Base-by-base conservation (phyloP, 176 grass and related monocot genomes). In the Pontederia crassipes region DNA sequence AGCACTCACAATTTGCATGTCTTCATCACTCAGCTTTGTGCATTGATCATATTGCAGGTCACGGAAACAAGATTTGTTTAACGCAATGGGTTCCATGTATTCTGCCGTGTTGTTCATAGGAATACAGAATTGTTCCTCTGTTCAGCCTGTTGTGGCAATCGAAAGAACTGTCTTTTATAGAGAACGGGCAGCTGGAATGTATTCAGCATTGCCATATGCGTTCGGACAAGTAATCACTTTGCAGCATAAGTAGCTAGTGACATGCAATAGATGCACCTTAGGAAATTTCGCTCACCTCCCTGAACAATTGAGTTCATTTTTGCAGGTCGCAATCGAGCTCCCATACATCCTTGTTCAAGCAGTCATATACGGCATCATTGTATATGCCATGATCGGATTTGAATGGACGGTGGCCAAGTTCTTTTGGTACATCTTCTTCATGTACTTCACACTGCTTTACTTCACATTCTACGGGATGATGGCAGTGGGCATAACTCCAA, bases 1-100 rank as follows among this genome's bases (percentile, higher is more conserved):
- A 54, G 58, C 27, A 13, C 7, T 53, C 49, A 52, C 17, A 12
- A 13, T n/a, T 46, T 16, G n/a, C 32, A 35, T 0, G 0, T 65
- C 12, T 11, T 13, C 15, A 12, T 17, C 17, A 65, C 15, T 14
- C 15, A 11, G 8, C 7, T 49, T 14, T 28, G n/a, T 57, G 13
- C 11, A 57, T 47, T n/a, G 13, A 71, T 12, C 14, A 1, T 49
- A 67, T 32, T 84, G 65, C 78, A 94, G 89, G 78, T 9, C 28
- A 8, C 79, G 32, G 61, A 68, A 82, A 49, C 89, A 88, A 17
- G 89, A 95, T 74, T 65, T 95, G 54, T 80, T 88, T 40, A 95
- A 95, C 74, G 89, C 89, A 11, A 95, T 95, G 81, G 84, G 84
- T 57, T 95, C 89, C 14, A 88, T 95, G 89, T 95, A 95, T 28